phyloP scores from a whole-genome alignment of 192 early-diverging fungal genomes.

The Coemansia sp. region DNA sequence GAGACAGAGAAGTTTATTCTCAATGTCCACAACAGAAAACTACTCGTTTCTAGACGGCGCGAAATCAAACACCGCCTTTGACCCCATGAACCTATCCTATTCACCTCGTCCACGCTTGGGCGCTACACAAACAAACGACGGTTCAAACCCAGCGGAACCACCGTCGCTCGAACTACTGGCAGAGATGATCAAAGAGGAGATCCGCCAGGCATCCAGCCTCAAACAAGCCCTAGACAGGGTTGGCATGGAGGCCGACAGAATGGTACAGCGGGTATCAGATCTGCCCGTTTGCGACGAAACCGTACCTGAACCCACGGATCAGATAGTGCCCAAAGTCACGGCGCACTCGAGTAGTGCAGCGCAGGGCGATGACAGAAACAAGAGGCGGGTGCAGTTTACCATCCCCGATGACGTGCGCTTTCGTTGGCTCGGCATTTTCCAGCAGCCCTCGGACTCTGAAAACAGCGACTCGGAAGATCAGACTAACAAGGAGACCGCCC shows the following conservation, averaged over 20 bases:
- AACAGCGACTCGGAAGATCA: background rate
- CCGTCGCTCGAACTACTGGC: constrained; percentile 44
- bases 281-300: constrained; percentile 5
- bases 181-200: constrained; percentile 52
- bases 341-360: background rate
- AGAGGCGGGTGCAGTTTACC: constrained; percentile 38
- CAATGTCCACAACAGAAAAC: constrained; percentile 42
- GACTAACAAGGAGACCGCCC: constrained; percentile 3
- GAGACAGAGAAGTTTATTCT: constrained; percentile 48
- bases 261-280: constrained; percentile 25
- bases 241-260: constrained; percentile 25
- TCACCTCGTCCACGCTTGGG: constrained; percentile 5
- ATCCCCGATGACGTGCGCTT: constrained; percentile 51
- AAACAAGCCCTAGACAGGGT: constrained; percentile 45
- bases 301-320: background rate
- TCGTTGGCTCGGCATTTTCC: constrained; percentile 50
- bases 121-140: background rate
- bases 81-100: constrained; percentile 18
- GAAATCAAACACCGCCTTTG: constrained; percentile 13
- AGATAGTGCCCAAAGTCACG: background rate
- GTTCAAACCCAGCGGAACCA: constrained; percentile 13
- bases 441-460: constrained; percentile 33
- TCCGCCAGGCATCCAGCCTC: constrained; percentile 47
- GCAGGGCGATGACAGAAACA: background rate
- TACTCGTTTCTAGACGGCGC: constrained; percentile 46